Base-by-base conservation (phyloP, 2,329 filamentous ascomycete species). In the Microsporum audouinii region DNA sequence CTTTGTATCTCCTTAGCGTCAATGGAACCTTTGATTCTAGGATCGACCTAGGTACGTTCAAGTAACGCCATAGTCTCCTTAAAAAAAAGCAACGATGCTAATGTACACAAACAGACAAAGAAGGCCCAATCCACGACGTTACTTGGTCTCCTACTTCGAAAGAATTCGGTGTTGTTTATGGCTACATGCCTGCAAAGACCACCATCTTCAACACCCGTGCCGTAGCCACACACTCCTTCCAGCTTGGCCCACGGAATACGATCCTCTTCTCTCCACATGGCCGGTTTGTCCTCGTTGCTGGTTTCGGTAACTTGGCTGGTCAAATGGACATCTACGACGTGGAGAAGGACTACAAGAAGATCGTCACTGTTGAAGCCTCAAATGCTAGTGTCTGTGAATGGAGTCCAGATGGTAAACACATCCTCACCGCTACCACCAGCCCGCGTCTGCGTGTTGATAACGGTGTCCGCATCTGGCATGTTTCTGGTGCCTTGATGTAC, bases 151-250 rank as follows among this genome's bases (percentile, higher is more conserved):
- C 94, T 56, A 97, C 94, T 76, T 95, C 91, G 68, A 95, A 91
- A 78, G 92, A 97, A 75, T 99, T 99, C 71, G 92, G 91, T 71
- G 94, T 99, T 36, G 87, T 96, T 14, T 99, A 99, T 72, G 94
- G 94, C 64, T 97, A 89, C 76, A 97, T 96, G 91, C 94, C 94
- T n/a, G 89, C 94, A 61, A 97, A 97, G 82, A 94, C 92, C 2
- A 96, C 92, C 67, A 94, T 99, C 67, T 99, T 97, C 83, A 96
- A 96, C 75, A 84, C 88, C 69, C 87, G 89, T 65, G 94, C 89
- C 64, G 83, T 91, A 62, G 81, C 88, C 23, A 88, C 87, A 62
- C 89, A 96, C 76, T 89, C 82, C 63, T 96, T 99, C 76, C 84
- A 90, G 58, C 82, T 96, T 59, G 87, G 81, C 2, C 94, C 94